Evolutionary conservation across 176 grass and related monocot genomes (phyloP).

Genomic region (Themeda triandra): DNA sequence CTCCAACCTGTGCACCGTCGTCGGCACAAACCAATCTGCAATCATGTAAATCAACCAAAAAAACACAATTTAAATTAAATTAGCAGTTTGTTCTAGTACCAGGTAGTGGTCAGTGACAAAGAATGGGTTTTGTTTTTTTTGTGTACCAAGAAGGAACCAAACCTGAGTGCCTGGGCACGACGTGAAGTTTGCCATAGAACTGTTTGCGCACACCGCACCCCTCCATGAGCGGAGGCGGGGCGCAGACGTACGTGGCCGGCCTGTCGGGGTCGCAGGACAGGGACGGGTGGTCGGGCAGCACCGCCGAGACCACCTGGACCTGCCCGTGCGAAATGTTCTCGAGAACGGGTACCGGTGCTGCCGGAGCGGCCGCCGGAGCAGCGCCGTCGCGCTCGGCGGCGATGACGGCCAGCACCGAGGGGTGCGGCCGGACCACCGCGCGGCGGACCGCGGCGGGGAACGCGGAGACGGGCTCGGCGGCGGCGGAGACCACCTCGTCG

Average conservation of each 20-base stretch:
- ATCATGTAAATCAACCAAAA: neutral
- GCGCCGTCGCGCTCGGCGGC: slow-evolving; percentile 56
- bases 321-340: slow-evolving; percentile 98
- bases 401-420: slow-evolving; percentile 58
- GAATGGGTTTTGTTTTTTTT: neutral
- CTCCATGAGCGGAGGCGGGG: slow-evolving; percentile 78
- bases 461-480: slow-evolving; percentile 46
- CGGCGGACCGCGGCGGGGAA: slow-evolving; percentile 64
- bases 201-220: slow-evolving; percentile 61
- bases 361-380: neutral
- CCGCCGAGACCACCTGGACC: slow-evolving; percentile 64
- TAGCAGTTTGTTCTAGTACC: neutral
- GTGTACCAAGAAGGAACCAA: neutral
- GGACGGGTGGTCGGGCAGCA: slow-evolving; percentile 75
- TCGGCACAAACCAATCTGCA: slow-evolving; percentile 83
- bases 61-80: neutral
- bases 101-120: neutral
- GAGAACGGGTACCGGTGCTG: slow-evolving; percentile 15
- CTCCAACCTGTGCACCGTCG: slow-evolving; percentile 74
- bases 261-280: slow-evolving; percentile 64
- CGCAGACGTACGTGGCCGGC: slow-evolving; percentile 76
- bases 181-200: slow-evolving; percentile 46
- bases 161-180: slow-evolving; percentile 83
- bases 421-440: slow-evolving; percentile 60
- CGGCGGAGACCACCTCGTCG: slow-evolving; percentile 67